Evolutionary conservation across 176 grass and related monocot species (phyloP), one percentile per base, ranked within the genome.

Genomic region (Stipa capillata): DNA sequence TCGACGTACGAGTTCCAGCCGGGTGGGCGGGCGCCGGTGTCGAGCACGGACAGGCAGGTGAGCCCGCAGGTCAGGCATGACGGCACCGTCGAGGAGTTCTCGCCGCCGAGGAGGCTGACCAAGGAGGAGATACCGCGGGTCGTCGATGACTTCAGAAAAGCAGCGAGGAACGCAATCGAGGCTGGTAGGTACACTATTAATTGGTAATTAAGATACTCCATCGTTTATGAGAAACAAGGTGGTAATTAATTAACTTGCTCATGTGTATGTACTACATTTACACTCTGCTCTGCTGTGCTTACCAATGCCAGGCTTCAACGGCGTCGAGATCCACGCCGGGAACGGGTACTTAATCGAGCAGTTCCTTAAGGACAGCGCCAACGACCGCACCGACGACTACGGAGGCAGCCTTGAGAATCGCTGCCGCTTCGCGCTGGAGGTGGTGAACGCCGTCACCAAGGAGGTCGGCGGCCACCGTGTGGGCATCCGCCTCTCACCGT

Each of bases 161-260:
- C 86, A 0, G 82, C 90, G 8, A 85, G 82, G 4, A 92, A 88
- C 53, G 90, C 90, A 18, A 79, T 92, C 7, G 45, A 77, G 86
- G 90, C 90, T 32, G 86, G 90, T 92, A 54, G 0, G 2, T 52
- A 21, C 5, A n/a, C n/a, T n/a, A n/a, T n/a, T n/a, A n/a, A n/a
- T n/a, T n/a, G n/a, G n/a, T n/a, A n/a, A n/a, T n/a, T n/a, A n/a
- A n/a, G n/a, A n/a, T n/a, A n/a, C n/a, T n/a, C n/a, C n/a, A n/a
- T n/a, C n/a, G n/a, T n/a, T n/a, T n/a, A n/a, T n/a, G n/a, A n/a
- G n/a, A n/a, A n/a, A n/a, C n/a, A n/a, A n/a, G n/a, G n/a, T n/a
- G n/a, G n/a, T n/a, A n/a, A n/a, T n/a, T n/a, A n/a, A n/a, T n/a
- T n/a, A n/a, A n/a, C n/a, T n/a, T n/a, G n/a, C n/a, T n/a, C n/a